A percentile compares a stretch with the other conserved stretches of the same genome.
These are phyloP conservation scores for Nemania abortiva DNA, from an alignment of 2,329 filamentous ascomycete genomes.

Conservation along the genomic window DNA sequence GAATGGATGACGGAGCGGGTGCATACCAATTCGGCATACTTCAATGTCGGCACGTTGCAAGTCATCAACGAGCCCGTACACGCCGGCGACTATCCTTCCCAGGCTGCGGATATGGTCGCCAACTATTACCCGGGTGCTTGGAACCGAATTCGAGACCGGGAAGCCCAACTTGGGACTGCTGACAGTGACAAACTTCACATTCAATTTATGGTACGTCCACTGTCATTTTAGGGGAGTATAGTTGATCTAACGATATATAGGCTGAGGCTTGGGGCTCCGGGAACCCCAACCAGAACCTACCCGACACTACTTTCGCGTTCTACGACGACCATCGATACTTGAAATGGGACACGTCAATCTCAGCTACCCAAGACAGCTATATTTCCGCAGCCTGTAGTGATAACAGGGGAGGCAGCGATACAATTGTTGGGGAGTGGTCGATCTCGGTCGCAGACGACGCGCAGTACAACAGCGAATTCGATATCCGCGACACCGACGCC, in stretches of 20 bases:
- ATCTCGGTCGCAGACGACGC: conserved; percentile 63
- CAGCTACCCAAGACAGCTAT: conserved; percentile 61
- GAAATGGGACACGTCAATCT: conserved; percentile 61
- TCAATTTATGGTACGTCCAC: conserved; percentile 48
- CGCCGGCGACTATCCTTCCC: conserved; percentile 42
- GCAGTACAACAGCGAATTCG: conserved; percentile 58
- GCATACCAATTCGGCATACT: conserved; percentile 57
- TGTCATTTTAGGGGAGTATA: too few relatives aligned
- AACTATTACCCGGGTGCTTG: conserved; percentile 61
- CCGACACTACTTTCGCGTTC: conserved; percentile 52
- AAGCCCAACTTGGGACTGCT: conserved; percentile 55
- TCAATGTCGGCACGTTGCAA: conserved; percentile 64
- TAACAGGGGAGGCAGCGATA: conserved; percentile 56
- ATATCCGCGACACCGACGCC: conserved; percentile 49
- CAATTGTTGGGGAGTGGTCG: conserved; percentile 71
- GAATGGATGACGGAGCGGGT: conserved; percentile 62
- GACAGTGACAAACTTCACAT: conserved; percentile 60
- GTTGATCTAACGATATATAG: conserved; percentile 17
- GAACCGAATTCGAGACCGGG: conserved; percentile 58
- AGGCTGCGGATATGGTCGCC: conserved; percentile 52
- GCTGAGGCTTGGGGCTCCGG: conserved; percentile 61
- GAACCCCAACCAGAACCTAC: conserved; percentile 57
- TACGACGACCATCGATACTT: conserved; percentile 49
- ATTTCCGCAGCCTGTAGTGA: conserved; percentile 62
- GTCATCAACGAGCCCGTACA: conserved; percentile 64